Evolutionary conservation across 352 stramenopile genomes (phyloP).

Genomic region (Peronospora destructor): DNA sequence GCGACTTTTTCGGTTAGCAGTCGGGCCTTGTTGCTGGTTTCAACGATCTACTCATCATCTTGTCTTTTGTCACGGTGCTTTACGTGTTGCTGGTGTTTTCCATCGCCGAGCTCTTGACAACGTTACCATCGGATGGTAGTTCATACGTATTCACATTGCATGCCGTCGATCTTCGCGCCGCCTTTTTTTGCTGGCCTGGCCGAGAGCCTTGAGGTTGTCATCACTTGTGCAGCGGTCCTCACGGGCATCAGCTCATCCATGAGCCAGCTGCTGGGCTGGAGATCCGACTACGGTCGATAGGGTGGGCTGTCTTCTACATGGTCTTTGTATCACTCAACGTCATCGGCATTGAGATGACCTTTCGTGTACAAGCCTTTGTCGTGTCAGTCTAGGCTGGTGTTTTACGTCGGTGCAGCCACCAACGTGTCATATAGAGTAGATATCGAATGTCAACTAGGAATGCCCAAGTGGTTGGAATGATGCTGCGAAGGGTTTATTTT

Average conservation of each 20-base stretch:
- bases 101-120: slow-evolving; percentile 61
- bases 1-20: slow-evolving; percentile 68
- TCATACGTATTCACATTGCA: slow-evolving; percentile 65
- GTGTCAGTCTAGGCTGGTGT: slow-evolving; percentile 54
- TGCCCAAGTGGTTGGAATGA: slow-evolving; percentile 43
- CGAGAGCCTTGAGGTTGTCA: slow-evolving; percentile 64
- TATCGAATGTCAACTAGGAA: slow-evolving; percentile 38
- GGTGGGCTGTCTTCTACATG: slow-evolving; percentile 58
- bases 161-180: slow-evolving; percentile 40
- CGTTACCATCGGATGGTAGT: slow-evolving; percentile 40
- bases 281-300: slow-evolving; percentile 36
- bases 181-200: slow-evolving; percentile 58
- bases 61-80: slow-evolving; percentile 49
- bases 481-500: slow-evolving; percentile 49
- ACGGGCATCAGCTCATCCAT: slow-evolving; percentile 64
- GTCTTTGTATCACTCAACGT: slow-evolving; percentile 58
- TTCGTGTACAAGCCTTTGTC: slow-evolving; percentile 52
- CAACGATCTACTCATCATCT: slow-evolving; percentile 49
- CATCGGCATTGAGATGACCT: slow-evolving; percentile 53
- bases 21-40: slow-evolving; percentile 47
- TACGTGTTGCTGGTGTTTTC: slow-evolving; percentile 67
- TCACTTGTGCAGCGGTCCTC: slow-evolving; percentile 53
- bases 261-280: slow-evolving; percentile 44
- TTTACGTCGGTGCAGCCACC: slow-evolving; percentile 52
- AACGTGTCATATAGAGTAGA: slow-evolving; percentile 57